Percentiles rank a stretch among this genome's conserved stretches.
phyloP scores from a whole-genome alignment of 805 yeast species.

The Ogataea trehalophila region DNA sequence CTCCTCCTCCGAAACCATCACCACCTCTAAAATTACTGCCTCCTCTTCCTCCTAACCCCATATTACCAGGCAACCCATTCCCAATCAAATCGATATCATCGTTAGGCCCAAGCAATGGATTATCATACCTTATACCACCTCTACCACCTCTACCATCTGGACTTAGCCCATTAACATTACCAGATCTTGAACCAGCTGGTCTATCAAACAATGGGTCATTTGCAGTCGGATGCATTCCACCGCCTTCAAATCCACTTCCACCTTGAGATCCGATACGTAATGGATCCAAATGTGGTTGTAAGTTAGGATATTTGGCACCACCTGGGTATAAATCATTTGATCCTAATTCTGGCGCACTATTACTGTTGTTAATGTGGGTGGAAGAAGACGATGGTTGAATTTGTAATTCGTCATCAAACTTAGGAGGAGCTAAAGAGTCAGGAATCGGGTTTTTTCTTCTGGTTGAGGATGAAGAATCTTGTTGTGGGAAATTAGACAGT shows the following conservation, averaged over 20 bases:
- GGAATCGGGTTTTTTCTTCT: slow-evolving; percentile 16
- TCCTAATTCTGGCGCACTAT: slow-evolving; percentile 31
- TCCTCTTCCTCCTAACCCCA: slow-evolving; percentile 21
- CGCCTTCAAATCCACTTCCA: slow-evolving; percentile 19
- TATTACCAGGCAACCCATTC: slow-evolving; percentile 39
- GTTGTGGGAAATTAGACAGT: background rate
- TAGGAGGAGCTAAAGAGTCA: slow-evolving; percentile 38
- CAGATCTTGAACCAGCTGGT: slow-evolving; percentile 3
- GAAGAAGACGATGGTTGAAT: slow-evolving; percentile 13
- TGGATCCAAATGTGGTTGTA: slow-evolving; percentile 43
- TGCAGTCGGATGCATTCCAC: slow-evolving; percentile 53
- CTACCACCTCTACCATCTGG: no score
- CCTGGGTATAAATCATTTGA: slow-evolving; percentile 48
- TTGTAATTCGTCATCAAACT: slow-evolving; percentile 50
- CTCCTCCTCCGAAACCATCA: slow-evolving; percentile 9
- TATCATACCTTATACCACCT: slow-evolving; percentile 45
- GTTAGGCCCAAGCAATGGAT: slow-evolving; percentile 43
- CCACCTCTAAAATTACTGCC: slow-evolving; percentile 10
- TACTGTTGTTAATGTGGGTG: slow-evolving; percentile 15
- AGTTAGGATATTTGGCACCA: slow-evolving; percentile 34
- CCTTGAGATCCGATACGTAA: slow-evolving; percentile 6
- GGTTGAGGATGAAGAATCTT: background rate
- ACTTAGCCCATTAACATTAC: background rate
- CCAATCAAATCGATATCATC: slow-evolving; percentile 41
- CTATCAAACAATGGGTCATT: slow-evolving; percentile 45